A percentile compares a stretch with the other conserved stretches of the same genome.
phyloP scores from a whole-genome alignment of 148 eudicot genomes.

The Drosera capensis region DNA sequence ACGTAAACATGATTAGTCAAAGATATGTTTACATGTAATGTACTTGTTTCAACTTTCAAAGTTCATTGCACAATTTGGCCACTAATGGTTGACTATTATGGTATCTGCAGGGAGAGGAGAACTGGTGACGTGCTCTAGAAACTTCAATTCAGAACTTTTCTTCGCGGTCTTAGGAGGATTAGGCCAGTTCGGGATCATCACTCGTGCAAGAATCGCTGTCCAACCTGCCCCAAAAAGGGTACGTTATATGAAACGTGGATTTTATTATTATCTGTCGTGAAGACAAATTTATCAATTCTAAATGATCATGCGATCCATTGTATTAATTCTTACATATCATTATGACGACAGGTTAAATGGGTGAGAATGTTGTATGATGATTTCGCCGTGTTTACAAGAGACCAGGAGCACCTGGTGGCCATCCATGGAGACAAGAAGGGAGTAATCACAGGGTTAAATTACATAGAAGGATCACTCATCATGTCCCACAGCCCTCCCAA shows the following conservation, averaged over 20 bases:
- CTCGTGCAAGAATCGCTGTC: slow-evolving; percentile 41
- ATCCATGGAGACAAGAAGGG: slow-evolving; percentile 13
- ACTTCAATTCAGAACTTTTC: slow-evolving; percentile 28
- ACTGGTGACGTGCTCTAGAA: slow-evolving; percentile 27
- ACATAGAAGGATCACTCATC: slow-evolving; percentile 63
- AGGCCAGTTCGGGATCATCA: slow-evolving; percentile 61
- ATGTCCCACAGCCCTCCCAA: slow-evolving; percentile 38
- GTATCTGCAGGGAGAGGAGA: slow-evolving; percentile 41
- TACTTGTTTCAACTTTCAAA: no score
- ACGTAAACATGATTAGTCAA: no score
- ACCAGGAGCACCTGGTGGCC: slow-evolving; percentile 72
- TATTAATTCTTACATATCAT: no score
- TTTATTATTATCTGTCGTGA: not conserved
- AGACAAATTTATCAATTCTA: not conserved
- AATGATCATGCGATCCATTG: not conserved
- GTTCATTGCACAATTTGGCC: no score
- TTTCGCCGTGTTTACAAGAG: slow-evolving; percentile 50
- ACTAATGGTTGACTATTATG: not conserved
- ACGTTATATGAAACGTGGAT: slow-evolving; percentile 1
- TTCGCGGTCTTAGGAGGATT: slow-evolving; percentile 49
- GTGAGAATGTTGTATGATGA: slow-evolving; percentile 58
- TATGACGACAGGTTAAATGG: slow-evolving; percentile 92
- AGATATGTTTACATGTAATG: not conserved
- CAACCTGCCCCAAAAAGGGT: slow-evolving; percentile 42
- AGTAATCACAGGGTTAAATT: slow-evolving; percentile 27